phyloP scores from a whole-genome alignment of 495 filamentous ascomycete genomes.

The Antarctomyces pellizariae region DNA sequence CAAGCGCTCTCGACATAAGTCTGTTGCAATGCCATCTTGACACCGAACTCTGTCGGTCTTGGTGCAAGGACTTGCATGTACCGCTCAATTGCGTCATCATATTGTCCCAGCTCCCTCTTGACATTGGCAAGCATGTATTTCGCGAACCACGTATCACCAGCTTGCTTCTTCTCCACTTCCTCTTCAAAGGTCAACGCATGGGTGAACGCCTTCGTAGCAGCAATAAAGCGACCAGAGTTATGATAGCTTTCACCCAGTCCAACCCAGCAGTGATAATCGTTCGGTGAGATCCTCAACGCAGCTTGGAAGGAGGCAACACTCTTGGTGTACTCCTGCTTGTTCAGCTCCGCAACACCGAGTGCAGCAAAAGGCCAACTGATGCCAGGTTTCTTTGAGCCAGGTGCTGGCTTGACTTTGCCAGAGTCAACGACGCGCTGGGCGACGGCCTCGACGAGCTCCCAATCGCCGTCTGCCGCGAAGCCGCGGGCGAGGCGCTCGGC shows the following conservation, averaged over 20 bases:
- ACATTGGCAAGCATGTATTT: constrained; percentile 96
- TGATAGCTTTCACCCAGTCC: constrained; percentile 92
- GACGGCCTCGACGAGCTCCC: constrained; percentile 87
- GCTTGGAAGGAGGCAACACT: constrained; percentile 80
- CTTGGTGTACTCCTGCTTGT: constrained; percentile 72
- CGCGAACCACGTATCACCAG: constrained; percentile 64
- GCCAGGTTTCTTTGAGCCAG: constrained; percentile 73
- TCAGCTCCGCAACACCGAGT: constrained; percentile 85
- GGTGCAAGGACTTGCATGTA: constrained; percentile 46
- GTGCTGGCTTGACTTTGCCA: constrained; percentile 66
- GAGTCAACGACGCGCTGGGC: constrained; percentile 83
- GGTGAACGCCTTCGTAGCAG: constrained; percentile 74
- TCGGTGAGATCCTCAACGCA: constrained; percentile 59
- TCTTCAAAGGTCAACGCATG: constrained; percentile 52
- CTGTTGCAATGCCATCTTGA: constrained; percentile 66
- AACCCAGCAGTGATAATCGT: constrained; percentile 86
- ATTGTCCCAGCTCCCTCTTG: constrained; percentile 71
- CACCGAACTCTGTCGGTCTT: constrained; percentile 57
- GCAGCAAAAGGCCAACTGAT: constrained; percentile 95
- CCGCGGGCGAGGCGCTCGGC: constrained; percentile 65
- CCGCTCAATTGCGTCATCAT: constrained; percentile 51
- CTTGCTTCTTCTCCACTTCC: constrained; percentile 19
- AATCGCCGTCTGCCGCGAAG: constrained; percentile 77
- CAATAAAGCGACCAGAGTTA: constrained; percentile 75
- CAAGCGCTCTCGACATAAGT: constrained; percentile 62